Evolutionary conservation across 129 eudicot genomes (phyloP).

Genomic region (Lactuca saligna): DNA sequence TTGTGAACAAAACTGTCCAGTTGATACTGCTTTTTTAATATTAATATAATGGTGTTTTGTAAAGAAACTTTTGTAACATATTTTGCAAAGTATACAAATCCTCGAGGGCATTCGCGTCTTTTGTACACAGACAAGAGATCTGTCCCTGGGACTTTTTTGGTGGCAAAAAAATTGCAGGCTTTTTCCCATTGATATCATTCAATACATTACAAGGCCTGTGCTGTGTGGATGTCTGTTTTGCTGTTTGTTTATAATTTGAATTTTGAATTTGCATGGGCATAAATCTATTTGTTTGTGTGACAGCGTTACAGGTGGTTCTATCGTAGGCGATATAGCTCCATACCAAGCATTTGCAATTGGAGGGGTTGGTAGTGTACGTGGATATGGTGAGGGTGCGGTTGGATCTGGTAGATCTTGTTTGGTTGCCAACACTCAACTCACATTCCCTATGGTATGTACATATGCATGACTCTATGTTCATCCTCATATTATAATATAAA

Average conservation of each 20-base stretch:
- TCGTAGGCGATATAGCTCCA: conserved; percentile 97
- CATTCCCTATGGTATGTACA: conserved; percentile 78
- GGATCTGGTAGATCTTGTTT: conserved; percentile 94
- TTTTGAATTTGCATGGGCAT: background rate
- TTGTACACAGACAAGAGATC: too few relatives aligned
- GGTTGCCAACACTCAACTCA: conserved; percentile 84
- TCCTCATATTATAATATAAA: too few relatives aligned
- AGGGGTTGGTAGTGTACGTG: conserved; percentile 91
- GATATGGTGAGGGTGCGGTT: conserved; percentile 96
- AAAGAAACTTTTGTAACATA: too few relatives aligned
- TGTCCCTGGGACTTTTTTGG: too few relatives aligned
- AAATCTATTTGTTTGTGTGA: conserved; percentile 7
- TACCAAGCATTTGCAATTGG: conserved; percentile 98
- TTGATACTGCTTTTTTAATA: too few relatives aligned
- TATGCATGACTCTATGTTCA: background rate
- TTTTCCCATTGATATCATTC: too few relatives aligned
- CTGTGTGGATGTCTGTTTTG: background rate
- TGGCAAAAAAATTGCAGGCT: too few relatives aligned
- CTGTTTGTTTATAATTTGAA: background rate
- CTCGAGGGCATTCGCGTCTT: too few relatives aligned
- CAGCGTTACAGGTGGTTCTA: conserved; percentile 94
- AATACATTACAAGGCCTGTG: too few relatives aligned
- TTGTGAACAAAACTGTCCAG: too few relatives aligned
- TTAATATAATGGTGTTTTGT: too few relatives aligned
- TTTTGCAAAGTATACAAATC: too few relatives aligned